Evolutionary conservation across 495 filamentous ascomycete species (phyloP), one percentile per base, ranked within the genome.

Genomic region (Penicillium mononematosum): DNA sequence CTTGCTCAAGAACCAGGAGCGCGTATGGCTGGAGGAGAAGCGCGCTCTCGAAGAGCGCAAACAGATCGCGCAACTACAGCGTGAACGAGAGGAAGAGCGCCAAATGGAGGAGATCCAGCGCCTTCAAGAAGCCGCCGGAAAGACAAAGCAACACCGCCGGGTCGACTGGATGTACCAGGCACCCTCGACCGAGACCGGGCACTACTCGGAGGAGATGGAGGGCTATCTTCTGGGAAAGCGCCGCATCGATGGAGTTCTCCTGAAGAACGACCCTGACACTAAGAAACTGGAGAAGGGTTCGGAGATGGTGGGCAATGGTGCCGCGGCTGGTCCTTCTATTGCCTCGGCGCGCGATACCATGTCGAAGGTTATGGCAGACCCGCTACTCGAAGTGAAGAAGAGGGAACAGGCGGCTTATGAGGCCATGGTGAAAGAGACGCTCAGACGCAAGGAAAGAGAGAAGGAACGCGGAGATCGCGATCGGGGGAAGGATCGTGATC

Each of bases 91-190:
- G 63, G 92, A 99, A 75, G 94, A 99, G 75, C 87, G 95, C 10
- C 83, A 87, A 55, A 89, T 96, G 59, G 89, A 96, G 67, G 94
- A 97, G 66, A 85, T 98, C 2, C 88, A 96, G 66, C 84, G 86
- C 44, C 84, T 96, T 44, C 91, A 96, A 55, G 95, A 96, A 73
- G 87, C 88, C 39, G 88, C 91, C 12, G 95, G 95, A 32, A 91
- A 92, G 17, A 80, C 82, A 56, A 88, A 85, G 56, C 81, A 84
- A 34, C 67, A 85, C 2, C 85, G 91, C 59, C 83, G 91, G 12
- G 94, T 98, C 19, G 93, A 98, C 64, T 98, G 95, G 89, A 96
- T 98, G 90, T 98, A 98, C 73, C 79, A 85, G 61, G 94, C 92
- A 1, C 91, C 94, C 9, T 87, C 88, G 36, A 85, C 83, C 60